Base-by-base conservation (phyloP, 2,329 filamentous ascomycete species). In the Colletotrichum lupini region DNA sequence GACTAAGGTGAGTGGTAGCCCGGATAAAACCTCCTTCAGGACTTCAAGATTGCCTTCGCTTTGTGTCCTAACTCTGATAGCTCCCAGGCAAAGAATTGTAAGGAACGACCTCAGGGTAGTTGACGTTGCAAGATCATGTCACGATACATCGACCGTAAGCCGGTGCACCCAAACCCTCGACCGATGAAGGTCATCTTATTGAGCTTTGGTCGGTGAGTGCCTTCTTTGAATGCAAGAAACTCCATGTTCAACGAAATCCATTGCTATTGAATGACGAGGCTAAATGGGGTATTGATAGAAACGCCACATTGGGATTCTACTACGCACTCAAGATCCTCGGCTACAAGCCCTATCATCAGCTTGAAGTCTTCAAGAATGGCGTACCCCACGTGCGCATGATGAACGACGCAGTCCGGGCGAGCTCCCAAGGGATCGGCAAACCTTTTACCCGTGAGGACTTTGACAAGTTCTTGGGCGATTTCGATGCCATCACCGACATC, bases 391-490 rank as follows among this genome's bases (percentile, higher is more conserved):
- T 81, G 26, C 73, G 76, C 16, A 76, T 81, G 30, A 67, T 82
- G 57, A 71, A 75, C 2, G 81, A 84, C n/a, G 81, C 79, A 5
- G 64, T 82, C 5, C 72, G 72, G 0, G 80, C 80, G 14, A 79
- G 82, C 30, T 75, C 77, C 19, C 72, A 76, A 35, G 78, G 77
- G 72, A 52, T 76, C 6, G 79, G 76, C 22, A 78, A 78, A 46
- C 79, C 76, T 11, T 83, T 83, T 62, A 78, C 77, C 53, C 79
- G 80, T 26, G 76, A 76, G 28, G 82, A 84, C 42, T 84, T 83
- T 65, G 82, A 84, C 71, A 83, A 83, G 74, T 83, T 81, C 81
- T 79, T 83, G 35, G 80, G 80, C 46, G 77, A 81, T 52, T 82
- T 82, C 61, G 81, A 83, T 72, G 82, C 57, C 55, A 19, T 68